These are phyloP conservation scores for Exophiala spinifera DNA, from an alignment of 2,329 filamentous ascomycete species.

Conservation along the genomic window DNA sequence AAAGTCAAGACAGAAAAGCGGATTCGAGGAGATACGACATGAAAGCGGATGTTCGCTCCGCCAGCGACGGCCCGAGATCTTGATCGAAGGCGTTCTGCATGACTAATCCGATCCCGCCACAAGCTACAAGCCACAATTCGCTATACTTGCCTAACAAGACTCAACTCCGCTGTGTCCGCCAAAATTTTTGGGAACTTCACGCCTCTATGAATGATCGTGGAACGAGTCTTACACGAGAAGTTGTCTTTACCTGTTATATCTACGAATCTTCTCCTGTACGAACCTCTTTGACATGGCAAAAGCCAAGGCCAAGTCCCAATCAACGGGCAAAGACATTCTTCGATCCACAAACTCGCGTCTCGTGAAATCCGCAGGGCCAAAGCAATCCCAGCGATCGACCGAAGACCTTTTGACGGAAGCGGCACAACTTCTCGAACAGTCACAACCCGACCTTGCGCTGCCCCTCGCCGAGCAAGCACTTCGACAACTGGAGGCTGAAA, in stretches of 20 bases:
- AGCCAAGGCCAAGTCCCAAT: constrained; percentile 16
- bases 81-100: too few relatives aligned
- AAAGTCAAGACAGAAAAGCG: too few relatives aligned
- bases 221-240: too few relatives aligned
- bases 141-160: too few relatives aligned
- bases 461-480: constrained; percentile 54
- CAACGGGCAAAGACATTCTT: constrained; percentile 20
- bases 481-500: constrained; percentile 28
- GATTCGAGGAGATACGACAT: background rate
- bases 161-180: too few relatives aligned
- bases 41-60: background rate
- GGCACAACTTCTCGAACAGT: constrained; percentile 55
- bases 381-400: constrained; percentile 48
- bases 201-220: too few relatives aligned
- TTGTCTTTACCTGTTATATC: too few relatives aligned
- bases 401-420: constrained; percentile 57
- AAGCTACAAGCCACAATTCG: too few relatives aligned
- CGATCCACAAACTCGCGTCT: constrained; percentile 26
- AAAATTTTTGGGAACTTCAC: too few relatives aligned
- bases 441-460: constrained; percentile 57
- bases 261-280: too few relatives aligned
- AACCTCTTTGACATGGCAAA: constrained; percentile 14
- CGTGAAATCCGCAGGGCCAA: constrained; percentile 41
- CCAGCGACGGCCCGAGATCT: too few relatives aligned
- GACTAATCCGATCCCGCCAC: too few relatives aligned